Evolutionary conservation across 2,329 filamentous ascomycete genomes (phyloP), one percentile per base, ranked within the genome.

Genomic region (Penicillium sp.): DNA sequence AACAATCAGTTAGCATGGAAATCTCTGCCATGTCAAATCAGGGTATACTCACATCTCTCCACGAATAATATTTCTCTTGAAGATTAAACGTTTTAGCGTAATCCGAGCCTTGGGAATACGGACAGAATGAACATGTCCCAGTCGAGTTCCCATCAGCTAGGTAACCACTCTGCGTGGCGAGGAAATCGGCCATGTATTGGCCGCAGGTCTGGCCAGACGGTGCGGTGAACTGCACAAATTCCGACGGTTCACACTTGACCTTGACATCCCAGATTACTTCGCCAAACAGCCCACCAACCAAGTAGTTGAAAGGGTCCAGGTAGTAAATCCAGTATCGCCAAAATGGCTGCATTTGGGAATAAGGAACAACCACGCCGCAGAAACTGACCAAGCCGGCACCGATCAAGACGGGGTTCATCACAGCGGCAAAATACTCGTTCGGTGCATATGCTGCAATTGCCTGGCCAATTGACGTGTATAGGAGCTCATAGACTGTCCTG

Each of bases 381-480:
- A 75, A 76, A 55, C 65, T 67, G 52, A 75, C 58, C 58, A 77
- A 57, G 2, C 68, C 74, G 1, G 73, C 71, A 6, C 80, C 77
- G 52, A 86, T 72, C 12, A 86, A 50, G 0, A 86, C 65, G 0
- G 82, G 82, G 59, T 85, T 86, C 57, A 79, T 77, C 5, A 86
- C 75, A 0, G 81, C 75, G 0, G 84, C 84, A 42, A 85, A 85
- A 12, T 84, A 79, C 34, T 79, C 82, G 58, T 84, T 86, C 0
- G 84, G 84, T 0, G 83, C 80, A 56, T 85, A 86, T 1, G 84
- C 83, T 0, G 83, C 82, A n/a, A 86, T 75, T 2, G 68, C 69
- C 55, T 77, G 75, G 1, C 76, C 75, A 50, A 77, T 70, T 0
- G 72, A 75, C 0, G 75, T 77, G 50, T 77, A 78, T 0, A 78